These are phyloP conservation scores for Apiospora marii DNA, from an alignment of 2,329 filamentous ascomycete species.

Conservation along the genomic window DNA sequence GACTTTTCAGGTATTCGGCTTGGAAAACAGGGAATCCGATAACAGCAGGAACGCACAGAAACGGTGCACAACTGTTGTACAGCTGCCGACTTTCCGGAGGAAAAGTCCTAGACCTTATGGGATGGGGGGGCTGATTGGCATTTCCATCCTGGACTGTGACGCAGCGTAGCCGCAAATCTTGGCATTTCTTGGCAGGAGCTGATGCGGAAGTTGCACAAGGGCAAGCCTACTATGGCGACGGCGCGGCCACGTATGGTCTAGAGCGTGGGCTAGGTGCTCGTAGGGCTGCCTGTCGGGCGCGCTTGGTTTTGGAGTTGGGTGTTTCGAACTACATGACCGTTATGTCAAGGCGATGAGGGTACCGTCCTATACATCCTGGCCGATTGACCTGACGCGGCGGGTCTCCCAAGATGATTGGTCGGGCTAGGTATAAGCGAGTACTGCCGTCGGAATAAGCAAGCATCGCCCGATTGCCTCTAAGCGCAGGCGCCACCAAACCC, in stretches of 20 bases:
- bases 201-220: neutral
- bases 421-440: neutral
- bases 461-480: conserved; percentile 3
- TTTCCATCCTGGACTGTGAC: conserved; percentile 23
- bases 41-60: neutral
- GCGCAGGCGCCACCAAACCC: conserved; percentile 3
- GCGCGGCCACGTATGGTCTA: neutral
- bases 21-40: neutral
- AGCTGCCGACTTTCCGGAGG: conserved; percentile 7
- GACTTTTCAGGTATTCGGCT: neutral
- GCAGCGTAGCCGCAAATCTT: conserved; percentile 32
- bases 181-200: conserved; percentile 9
- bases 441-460: conserved; percentile 3
- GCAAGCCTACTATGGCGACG: neutral
- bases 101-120: neutral
- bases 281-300: neutral
- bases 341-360: neutral
- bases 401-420: neutral
- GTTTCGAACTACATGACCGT: no score
- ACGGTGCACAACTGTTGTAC: neutral
- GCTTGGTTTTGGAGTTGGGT: neutral
- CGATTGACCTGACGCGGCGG: neutral
- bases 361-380: neutral
- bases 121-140: neutral
- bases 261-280: neutral